Evolutionary conservation across 768 basidiomycete species (phyloP), one percentile per base, ranked within the genome.

Genomic region (Pleurotus djamor): DNA sequence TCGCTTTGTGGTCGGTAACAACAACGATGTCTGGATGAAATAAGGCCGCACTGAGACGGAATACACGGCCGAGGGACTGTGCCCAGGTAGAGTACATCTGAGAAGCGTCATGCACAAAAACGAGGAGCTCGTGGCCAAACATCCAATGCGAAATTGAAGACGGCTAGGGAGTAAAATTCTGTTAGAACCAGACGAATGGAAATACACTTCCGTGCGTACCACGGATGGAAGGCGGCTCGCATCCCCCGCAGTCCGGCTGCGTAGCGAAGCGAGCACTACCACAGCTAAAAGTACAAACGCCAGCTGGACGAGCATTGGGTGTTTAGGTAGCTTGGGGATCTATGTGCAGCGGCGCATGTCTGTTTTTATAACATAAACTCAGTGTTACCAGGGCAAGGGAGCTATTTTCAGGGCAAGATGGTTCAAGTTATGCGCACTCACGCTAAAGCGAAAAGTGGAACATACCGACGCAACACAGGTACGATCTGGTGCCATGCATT

Each of bases 1-100:
- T 70, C 17, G 73, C 74, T 3, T 68, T 66, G 56, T 74, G 69
- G 66, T 77, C 75, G 12, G 72, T 65, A 8, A 68, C 71, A 48
- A 76, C 66, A 52, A 75, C 64, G 62, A 77, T 74, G 61, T 76
- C 75, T 5, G 66, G 66, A 59, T 75, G 75, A 55, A 73, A 72
- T 45, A 76, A 64, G 9, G 76, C 76, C 34, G 66, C 74, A 60
- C 73, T 75, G 65, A 77, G 68, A 49, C 66, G 70, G 69, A 70
- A 77, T 52, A 76, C 57, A 17, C 71, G 66, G 2, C 75, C 75
- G 54, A 71, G 68, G 7, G 61, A 58, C 10, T 62, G 59, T 16
- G 72, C 65, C 76, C 76, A 77, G 37, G 65, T 61, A 0, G 65
- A 66, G 64, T 73, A 73, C 67, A 71, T 70, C 55, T 71, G 68